A percentile compares a stretch with the other conserved stretches of the same genome.
Evolutionary conservation across 106 monocot species (phyloP).

Genomic region (Alisma plantagoaquatica): DNA sequence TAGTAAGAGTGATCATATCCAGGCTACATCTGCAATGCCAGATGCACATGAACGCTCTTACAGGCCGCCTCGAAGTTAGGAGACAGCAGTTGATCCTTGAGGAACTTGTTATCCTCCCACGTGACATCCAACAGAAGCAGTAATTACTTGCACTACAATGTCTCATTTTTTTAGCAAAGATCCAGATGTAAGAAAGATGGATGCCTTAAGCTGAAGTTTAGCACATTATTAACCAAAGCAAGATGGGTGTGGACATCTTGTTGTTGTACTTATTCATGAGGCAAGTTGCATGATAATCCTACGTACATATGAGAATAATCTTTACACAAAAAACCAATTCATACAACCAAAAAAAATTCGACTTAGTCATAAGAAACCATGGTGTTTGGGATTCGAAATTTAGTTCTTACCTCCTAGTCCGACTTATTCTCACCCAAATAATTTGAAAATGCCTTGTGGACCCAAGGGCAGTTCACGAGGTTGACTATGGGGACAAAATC

Average conservation of each 20-base stretch:
- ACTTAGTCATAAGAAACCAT: too few relatives aligned
- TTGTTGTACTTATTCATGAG: slow-evolving; percentile 45
- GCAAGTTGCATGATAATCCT: slow-evolving; percentile 94
- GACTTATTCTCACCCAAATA: slow-evolving; percentile 63
- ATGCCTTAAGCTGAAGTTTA: too few relatives aligned
- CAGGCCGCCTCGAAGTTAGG: slow-evolving; percentile 63
- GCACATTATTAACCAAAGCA: too few relatives aligned
- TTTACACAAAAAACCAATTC: not conserved
- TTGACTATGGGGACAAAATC: slow-evolving; percentile 85
- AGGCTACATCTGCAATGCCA: slow-evolving; percentile 56
- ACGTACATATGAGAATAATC: slow-evolving; percentile 14
- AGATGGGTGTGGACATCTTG: slow-evolving; percentile 44
- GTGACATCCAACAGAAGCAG: too few relatives aligned
- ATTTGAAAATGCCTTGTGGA: slow-evolving; percentile 94
- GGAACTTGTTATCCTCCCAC: slow-evolving; percentile 89
- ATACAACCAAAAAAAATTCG: too few relatives aligned
- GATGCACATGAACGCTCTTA: slow-evolving; percentile 28
- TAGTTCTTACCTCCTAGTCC: slow-evolving; percentile 95
- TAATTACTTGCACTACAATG: too few relatives aligned
- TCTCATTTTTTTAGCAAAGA: too few relatives aligned
- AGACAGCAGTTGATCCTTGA: slow-evolving; percentile 57
- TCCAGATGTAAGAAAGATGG: too few relatives aligned
- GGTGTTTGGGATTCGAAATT: too few relatives aligned
- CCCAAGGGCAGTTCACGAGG: slow-evolving; percentile 90
- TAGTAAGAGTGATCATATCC: slow-evolving; percentile 90